Percentiles rank a stretch among this genome's conserved stretches.
These are phyloP conservation scores for Cercospora zeae-maydis DNA, from an alignment of 2,329 filamentous ascomycete species.

Conservation along the genomic window DNA sequence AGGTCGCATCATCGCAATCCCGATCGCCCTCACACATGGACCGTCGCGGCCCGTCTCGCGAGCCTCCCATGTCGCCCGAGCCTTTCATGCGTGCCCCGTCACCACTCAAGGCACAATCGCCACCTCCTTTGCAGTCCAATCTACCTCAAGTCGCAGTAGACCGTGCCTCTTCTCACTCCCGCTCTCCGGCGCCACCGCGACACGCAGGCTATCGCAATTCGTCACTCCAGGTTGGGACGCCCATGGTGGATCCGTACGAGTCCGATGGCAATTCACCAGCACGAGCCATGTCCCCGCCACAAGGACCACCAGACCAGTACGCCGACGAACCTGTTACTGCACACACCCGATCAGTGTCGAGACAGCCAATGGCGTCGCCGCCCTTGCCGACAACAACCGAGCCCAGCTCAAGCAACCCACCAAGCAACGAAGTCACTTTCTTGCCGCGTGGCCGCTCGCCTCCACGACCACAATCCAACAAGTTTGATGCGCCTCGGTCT, in stretches of 20 bases:
- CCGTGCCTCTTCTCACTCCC: background rate
- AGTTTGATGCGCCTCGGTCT: conserved; percentile 10
- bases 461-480: conserved; percentile 5
- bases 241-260: conserved; percentile 8
- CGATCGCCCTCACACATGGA: background rate
- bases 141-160: conserved; percentile 1
- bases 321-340: conserved; percentile 7
- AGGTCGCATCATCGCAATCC: conserved; percentile 3
- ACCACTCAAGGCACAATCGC: background rate
- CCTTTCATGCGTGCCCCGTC: conserved; percentile 8
- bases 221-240: conserved; percentile 5
- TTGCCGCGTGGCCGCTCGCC: conserved; percentile 14
- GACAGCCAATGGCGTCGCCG: background rate
- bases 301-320: conserved; percentile 12
- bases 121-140: conserved; percentile 5
- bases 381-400: conserved; percentile 3
- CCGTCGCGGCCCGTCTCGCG: background rate
- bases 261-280: conserved; percentile 4
- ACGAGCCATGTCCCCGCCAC: background rate
- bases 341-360: conserved; percentile 3
- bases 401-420: conserved; percentile 9
- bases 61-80: background rate
- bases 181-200: background rate
- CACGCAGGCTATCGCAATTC: conserved; percentile 9
- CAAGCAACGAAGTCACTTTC: conserved; percentile 16